Base-by-base conservation (phyloP, 1,139 yeast genomes). In the Candida tropicalis region DNA sequence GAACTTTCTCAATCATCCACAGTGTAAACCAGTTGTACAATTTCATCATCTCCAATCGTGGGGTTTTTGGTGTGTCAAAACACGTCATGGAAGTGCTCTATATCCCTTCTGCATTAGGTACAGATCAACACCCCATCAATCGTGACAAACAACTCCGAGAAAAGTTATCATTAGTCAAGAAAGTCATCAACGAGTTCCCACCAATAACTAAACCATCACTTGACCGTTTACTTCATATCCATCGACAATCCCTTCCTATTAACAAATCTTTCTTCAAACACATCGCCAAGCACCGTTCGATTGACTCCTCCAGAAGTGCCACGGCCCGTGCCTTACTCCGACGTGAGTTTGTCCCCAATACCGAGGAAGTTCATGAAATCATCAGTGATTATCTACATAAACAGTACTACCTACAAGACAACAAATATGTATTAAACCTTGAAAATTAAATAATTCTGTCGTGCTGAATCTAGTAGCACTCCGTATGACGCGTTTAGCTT, bases 391-490 rank as follows among this genome's bases (percentile, higher is more conserved):
- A 72, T 42, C 57, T 64, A 2, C 50, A 56, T 40, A 57, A 53
- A 32, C 77, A 73, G 46, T 70, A 58, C 42, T 68, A 58, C 49
- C 43, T 55, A 27, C 65, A 61, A 11, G 43, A 49, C 13, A 54
- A 51, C 4, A 26, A 39, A 4, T 64, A 60, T 46, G 44, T 45
- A 34, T 42, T 58, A 60, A 64, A 43, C 61, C 36, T 50, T 53
- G 37, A 75, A 60, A 3, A 75, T 61, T 8, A 62, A 46, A 54
- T 75, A 78, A 36, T 65, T 64, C 43, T 68, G 68, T 40, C 63
- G 60, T 31, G 67, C 63, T 2, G 57, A 47, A 42, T 75, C 79
- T 20, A 77, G 51, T 22, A 77, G 46, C 50, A 79, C 76, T 1
- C 73, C 77, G 37, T 47, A 52, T 10, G 45, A 40, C 25, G 43